These are phyloP conservation scores for Metschnikowia santaceciliae DNA, from an alignment of 805 yeast species.

Conservation along the genomic window DNA sequence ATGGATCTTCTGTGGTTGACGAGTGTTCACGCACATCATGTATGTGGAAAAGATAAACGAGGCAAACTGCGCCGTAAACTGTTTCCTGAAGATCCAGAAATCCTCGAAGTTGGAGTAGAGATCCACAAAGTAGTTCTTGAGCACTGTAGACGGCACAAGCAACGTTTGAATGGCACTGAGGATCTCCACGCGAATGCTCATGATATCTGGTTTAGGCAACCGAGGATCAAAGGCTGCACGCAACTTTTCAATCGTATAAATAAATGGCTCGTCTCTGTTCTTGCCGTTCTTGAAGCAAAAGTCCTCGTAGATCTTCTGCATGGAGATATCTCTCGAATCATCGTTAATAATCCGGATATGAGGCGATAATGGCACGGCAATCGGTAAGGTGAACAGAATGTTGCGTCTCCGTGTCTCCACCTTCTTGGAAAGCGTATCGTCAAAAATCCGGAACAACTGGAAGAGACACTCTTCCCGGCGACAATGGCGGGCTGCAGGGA, in stretches of 20 bases:
- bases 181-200: conserved; percentile 87
- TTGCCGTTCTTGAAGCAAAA: conserved; percentile 70
- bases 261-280: conserved; percentile 85
- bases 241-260: conserved; percentile 77
- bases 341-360: conserved; percentile 88
- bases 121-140: conserved; percentile 71
- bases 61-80: conserved; percentile 92
- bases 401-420: conserved; percentile 87
- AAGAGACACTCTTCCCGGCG: conserved; percentile 93
- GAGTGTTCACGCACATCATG: conserved; percentile 87
- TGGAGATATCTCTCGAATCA: conserved; percentile 67
- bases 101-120: conserved; percentile 80
- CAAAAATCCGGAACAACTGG: conserved; percentile 86
- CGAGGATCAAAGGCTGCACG: conserved; percentile 92
- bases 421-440: conserved; percentile 70
- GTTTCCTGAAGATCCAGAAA: conserved; percentile 95
- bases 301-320: conserved; percentile 84
- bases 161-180: conserved; percentile 83
- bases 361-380: conserved; percentile 91
- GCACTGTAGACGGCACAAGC: conserved; percentile 78
- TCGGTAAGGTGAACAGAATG: conserved; percentile 80
- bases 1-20: conserved; percentile 92
- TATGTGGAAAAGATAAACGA: conserved; percentile 88
- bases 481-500: conserved; percentile 96
- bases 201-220: conserved; percentile 86